Conservation (phyloP, 148 eudicot genomes). For the Cornus florida region DNA sequence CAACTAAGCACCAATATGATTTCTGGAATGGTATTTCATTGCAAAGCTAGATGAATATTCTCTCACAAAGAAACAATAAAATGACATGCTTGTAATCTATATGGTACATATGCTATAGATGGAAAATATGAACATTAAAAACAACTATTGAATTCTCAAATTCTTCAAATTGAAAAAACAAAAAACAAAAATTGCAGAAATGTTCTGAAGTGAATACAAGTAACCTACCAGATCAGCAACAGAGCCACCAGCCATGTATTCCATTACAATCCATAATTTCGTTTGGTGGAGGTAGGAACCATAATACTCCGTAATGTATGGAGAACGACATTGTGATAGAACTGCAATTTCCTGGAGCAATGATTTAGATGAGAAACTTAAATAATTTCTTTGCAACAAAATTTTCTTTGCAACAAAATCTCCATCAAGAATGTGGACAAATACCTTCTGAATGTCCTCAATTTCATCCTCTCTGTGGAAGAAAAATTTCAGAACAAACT, state of each 20-base stretch:
- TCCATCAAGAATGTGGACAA: conserved; percentile 3
- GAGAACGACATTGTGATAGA: conserved; percentile 86
- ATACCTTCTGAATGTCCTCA: conserved; percentile 96
- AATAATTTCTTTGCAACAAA: conserved; percentile 6
- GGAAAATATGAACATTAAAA: neutral
- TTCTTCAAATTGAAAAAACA: neutral
- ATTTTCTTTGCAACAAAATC: conserved; percentile 11
- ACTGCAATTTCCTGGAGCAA: conserved; percentile 88
- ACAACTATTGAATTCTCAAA: neutral
- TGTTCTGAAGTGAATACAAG: conserved; percentile 16
- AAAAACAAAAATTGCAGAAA: neutral
- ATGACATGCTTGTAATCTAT: no score
- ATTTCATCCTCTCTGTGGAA: conserved; percentile 90
- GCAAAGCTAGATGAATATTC: no score
- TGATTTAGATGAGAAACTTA: conserved; percentile 10
- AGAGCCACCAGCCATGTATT: conserved; percentile 99
- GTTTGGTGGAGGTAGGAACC: conserved; percentile 90
- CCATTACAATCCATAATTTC: conserved; percentile 94
- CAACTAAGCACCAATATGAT: no score
- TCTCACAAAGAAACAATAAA: no score
- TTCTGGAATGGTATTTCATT: no score
- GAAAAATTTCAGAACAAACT: conserved; percentile 2
- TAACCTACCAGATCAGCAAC: conserved; percentile 93
- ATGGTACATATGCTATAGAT: neutral
- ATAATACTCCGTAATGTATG: conserved; percentile 92